Conservation (phyloP, 805 yeast species). For the Cyberlindnera mississippiensis region DNA sequence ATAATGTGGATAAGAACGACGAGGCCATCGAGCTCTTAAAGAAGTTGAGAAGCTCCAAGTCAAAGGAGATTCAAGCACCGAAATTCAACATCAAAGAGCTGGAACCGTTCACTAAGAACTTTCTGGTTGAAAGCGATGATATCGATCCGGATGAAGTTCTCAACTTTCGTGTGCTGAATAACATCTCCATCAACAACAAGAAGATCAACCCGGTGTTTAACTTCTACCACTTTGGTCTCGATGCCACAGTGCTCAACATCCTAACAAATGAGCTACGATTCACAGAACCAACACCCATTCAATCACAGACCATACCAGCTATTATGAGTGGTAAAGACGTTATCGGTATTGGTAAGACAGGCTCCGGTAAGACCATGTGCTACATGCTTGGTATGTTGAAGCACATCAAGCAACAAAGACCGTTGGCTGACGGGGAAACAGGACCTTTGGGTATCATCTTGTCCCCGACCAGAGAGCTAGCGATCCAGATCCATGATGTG, state of each 20-base stretch:
- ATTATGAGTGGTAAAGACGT: slow-evolving; percentile 88
- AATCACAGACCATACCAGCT: slow-evolving; percentile 86
- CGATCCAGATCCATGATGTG: slow-evolving; percentile 75
- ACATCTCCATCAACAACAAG: slow-evolving; percentile 26
- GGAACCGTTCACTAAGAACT: slow-evolving; percentile 53
- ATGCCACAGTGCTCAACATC: slow-evolving; percentile 50
- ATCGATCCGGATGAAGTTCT: slow-evolving; percentile 54
- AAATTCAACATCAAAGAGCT: slow-evolving; percentile 36
- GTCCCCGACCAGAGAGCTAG: slow-evolving; percentile 92
- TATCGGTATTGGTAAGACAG: slow-evolving; percentile 93
- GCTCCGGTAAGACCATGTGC: slow-evolving; percentile 92
- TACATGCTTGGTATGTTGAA: slow-evolving; percentile 80
- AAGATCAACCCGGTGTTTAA: slow-evolving; percentile 53
- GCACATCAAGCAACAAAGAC: slow-evolving; percentile 74
- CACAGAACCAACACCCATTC: slow-evolving; percentile 77
- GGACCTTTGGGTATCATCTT: slow-evolving; percentile 79
- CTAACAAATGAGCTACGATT: slow-evolving; percentile 50
- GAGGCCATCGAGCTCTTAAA: slow-evolving; percentile 32
- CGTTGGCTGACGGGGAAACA: slow-evolving; percentile 41
- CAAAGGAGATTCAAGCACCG: slow-evolving; percentile 41
- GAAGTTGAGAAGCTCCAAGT: slow-evolving; percentile 47
- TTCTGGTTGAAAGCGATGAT: slow-evolving; percentile 49
- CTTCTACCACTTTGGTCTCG: slow-evolving; percentile 83
- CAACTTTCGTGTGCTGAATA: slow-evolving; percentile 64
- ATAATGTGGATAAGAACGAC: slow-evolving; percentile 29